Evolutionary conservation across 2,329 filamentous ascomycete genomes (phyloP).

Genomic region (Coleophoma cylindrospora): DNA sequence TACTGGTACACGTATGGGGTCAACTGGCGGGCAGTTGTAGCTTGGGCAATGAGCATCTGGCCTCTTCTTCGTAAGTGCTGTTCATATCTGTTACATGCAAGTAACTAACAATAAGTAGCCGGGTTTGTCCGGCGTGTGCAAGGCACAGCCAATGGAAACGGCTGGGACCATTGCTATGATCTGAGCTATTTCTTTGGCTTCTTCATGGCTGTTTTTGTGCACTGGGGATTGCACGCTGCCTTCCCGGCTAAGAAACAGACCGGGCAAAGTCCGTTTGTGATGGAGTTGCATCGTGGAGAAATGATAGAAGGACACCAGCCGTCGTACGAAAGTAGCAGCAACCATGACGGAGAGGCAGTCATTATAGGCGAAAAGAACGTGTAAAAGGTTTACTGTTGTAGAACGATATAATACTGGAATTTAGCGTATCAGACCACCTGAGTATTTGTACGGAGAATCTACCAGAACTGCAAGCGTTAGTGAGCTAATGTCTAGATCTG

Average conservation of each 20-base stretch:
- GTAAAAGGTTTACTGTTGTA: not conserved
- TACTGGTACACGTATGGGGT: constrained; percentile 39
- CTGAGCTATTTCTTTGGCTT: constrained; percentile 27
- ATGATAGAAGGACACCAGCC: not conserved
- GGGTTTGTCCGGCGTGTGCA: constrained; percentile 21
- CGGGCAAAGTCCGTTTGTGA: constrained; percentile 20
- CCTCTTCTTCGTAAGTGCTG: constrained; percentile 22
- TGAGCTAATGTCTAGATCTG: too few relatives aligned
- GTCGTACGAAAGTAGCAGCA: not conserved
- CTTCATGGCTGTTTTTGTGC: constrained; percentile 15
- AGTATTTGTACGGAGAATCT: too few relatives aligned
- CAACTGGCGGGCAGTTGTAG: constrained; percentile 37
- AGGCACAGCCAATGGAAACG: constrained; percentile 11
- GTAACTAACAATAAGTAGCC: constrained; percentile 7
- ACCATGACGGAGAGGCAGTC: not conserved
- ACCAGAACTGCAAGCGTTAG: too few relatives aligned
- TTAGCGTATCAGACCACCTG: too few relatives aligned
- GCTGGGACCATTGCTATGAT: constrained; percentile 27
- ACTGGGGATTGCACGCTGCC: constrained; percentile 15
- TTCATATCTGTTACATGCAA: not conserved
- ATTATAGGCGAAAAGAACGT: not conserved
- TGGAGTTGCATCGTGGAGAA: constrained; percentile 16
- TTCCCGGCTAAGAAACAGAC: constrained; percentile 21
- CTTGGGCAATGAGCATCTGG: constrained; percentile 33
- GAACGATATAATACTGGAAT: too few relatives aligned